Evolutionary conservation across 768 basidiomycete genomes (phyloP), one percentile per base, ranked within the genome.

Genomic region (Cystofilobasidium macerans): DNA sequence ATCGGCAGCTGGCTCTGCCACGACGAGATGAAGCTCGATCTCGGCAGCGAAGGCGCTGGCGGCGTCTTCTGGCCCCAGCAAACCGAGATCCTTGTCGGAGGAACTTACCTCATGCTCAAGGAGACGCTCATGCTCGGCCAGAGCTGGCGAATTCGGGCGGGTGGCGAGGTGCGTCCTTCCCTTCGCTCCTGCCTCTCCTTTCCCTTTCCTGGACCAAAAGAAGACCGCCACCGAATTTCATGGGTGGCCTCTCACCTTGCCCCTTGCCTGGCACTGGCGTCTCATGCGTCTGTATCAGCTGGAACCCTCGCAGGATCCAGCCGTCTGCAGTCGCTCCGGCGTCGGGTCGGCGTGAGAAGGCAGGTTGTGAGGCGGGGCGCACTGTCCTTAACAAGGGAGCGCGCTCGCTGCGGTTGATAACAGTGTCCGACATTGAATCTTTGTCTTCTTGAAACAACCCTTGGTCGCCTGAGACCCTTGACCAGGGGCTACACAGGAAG

Each of bases 1-100:
- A 84, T 98, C 24, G 94, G 97, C 69, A 87, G 92, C 9, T 98
- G 94, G 94, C 91, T 98, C 87, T 98, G 94, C 72, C 94, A 97
- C 75, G 76, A 84, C 12, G 91, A 95, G 72, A 91, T 94, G 78
- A 84, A 82, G 48, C 78, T 97, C 86, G 69, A 84, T 85, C 38
- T 82, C 84, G 18, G 81, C 89, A 3, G 76, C 82, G 40, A 38
- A 8, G 53, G 43, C 24, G 76, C 81, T 67, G 87, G 54, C 8
- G 43, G 54, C 11, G 36, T 87, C 22, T 87, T 97, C 75, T 90
- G 88, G 87, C 93, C 94, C 1, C 76, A 78, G 4, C 71, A 73
- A 20, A 82, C 82, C 0, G 82, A 88, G 70, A 88, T 85, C 0
- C 80, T 97, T 42, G 89, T 97, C 28, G 94, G 91, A 1, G 89